Base-by-base conservation (phyloP, 345 rosid species). In the Eutrema heterophyllum region DNA sequence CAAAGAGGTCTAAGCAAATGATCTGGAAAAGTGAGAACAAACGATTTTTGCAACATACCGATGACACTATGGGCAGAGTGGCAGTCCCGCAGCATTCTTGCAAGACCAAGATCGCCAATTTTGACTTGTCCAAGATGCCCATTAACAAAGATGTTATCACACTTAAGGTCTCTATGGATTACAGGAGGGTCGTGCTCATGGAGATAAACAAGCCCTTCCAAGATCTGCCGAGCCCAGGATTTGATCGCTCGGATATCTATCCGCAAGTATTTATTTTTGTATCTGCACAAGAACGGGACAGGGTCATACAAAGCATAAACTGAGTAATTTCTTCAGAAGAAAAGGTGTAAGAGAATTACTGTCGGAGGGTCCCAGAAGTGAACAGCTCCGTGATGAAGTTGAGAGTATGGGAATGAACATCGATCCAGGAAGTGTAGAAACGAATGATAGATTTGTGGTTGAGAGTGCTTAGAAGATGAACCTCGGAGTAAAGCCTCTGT, bases 371-470 rank as follows among this genome's bases (percentile, higher is more conserved):
- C 78, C 96, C 96, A 21, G 96, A 90, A 72, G 93, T 86, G 71
- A 90, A 86, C 91, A 90, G 74, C 78, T 90, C 96, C 26, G 93
- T 90, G 81, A 90, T 90, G 86, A 90, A 88, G 79, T 90, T 88
- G 84, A 88, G 87, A 76, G 84, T 81, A 76, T 81, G 85, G 46
- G 50, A 58, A 39, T 82, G 68, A 61, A 82, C 58, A 67, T 88
- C 89, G 35, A 90, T 83, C 96, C 96, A 90, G 4, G 97, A 90
- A 68, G 92, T 82, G 83, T 84, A 72, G 80, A 88, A 90, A 49
- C 76, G 81, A 51, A 90, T 85, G 79, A 90, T 86, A 16, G 91
- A 88, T 49, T 77, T 77, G 55, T 90, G 93, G 41, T 82, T 81
- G 68, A 90, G 88, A 60, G 87, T 84, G 75, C 89, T 84, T 60